Evolutionary conservation across 2,329 filamentous ascomycete genomes (phyloP), one percentile per base, ranked within the genome.

Genomic region (Fonsecaea erecta): DNA sequence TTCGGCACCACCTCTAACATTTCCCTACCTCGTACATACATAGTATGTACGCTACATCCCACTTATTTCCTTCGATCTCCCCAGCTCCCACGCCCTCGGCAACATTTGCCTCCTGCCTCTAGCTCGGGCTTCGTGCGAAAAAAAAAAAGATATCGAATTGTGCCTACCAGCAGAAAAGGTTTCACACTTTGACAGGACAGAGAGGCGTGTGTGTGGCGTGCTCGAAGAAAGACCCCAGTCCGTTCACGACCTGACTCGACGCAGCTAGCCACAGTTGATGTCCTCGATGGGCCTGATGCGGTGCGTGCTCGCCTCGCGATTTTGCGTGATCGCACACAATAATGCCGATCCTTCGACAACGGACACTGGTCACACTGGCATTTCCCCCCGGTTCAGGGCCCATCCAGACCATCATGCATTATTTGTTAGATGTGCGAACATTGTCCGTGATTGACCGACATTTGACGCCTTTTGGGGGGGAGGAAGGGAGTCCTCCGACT

Each of bases 301-400:
- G n/a, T n/a, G 26, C 55, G 55, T 58, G 55, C 55, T 58, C 40
- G 7, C 26, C 9, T 16, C 8, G 55, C 34, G 37, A 16, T 21
- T 37, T 58, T 58, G 55, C 55, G 55, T 58, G 55, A 58, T 58
- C 53, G 8, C 28, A 8, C 53, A 30, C 28, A 8, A 56, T 7
- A 7, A 46, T 24, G 43, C 43, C 18, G 43, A 48, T 26, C 43
- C 43, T 11, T 48, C 11, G n/a, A n/a, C 43, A 9, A 12, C 43
- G 43, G 43, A n/a, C n/a, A n/a, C n/a, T n/a, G n/a, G n/a, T n/a
- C n/a, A n/a, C n/a, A n/a, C 43, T 48, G 43, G 43, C 43, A 24
- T 26, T 14, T 12, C 18, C 43, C 43, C 18, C 26, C 43, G 26
- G n/a, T n/a, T n/a, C n/a, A n/a, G n/a, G 43, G 37, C 37, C 37